Conservation (phyloP, 1,284 basidiomycete genomes). For the Schizopora paradoxa region DNA sequence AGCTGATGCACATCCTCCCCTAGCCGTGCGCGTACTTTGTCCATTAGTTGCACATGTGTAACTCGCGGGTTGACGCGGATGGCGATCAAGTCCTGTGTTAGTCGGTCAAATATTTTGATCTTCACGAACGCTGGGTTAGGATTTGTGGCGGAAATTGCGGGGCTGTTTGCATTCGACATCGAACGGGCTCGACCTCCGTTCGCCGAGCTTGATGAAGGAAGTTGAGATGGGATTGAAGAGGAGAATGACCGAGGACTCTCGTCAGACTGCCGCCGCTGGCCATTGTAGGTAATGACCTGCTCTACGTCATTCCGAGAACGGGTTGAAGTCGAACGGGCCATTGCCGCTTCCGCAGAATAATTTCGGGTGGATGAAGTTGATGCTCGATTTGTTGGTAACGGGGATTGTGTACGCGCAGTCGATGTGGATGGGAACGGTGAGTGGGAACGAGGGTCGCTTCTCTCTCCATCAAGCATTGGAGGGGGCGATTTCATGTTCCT, state of each 20-base stretch:
- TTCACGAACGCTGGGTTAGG: constrained; percentile 86
- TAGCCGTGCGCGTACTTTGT: constrained; percentile 84
- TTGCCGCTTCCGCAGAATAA: constrained; percentile 1
- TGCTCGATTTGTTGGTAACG: constrained; percentile 2
- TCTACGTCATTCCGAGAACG: constrained; percentile 8
- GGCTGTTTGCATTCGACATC: constrained; percentile 55
- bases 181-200: constrained; percentile 11
- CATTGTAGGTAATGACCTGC: background rate
- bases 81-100: constrained; percentile 91
- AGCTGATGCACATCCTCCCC: constrained; percentile 70
- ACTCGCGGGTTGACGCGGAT: constrained; percentile 97
- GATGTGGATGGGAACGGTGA: constrained; percentile 12
- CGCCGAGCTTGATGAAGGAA: constrained; percentile 27
- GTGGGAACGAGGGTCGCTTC: constrained; percentile 7
- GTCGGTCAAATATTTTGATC: constrained; percentile 94
- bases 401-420: constrained; percentile 9
- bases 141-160: constrained; percentile 69
- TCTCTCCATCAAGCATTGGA: background rate
- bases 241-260: constrained; percentile 15
- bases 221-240: constrained; percentile 28
- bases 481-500: background rate
- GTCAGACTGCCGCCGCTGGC: constrained; percentile 1
- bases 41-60: constrained; percentile 78
- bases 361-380: constrained; percentile 7
- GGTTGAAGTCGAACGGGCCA: constrained; percentile 6